Evolutionary conservation across 2,329 filamentous ascomycete genomes (phyloP), one percentile per base, ranked within the genome.

Genomic region (Reticulascus tulasneorum): DNA sequence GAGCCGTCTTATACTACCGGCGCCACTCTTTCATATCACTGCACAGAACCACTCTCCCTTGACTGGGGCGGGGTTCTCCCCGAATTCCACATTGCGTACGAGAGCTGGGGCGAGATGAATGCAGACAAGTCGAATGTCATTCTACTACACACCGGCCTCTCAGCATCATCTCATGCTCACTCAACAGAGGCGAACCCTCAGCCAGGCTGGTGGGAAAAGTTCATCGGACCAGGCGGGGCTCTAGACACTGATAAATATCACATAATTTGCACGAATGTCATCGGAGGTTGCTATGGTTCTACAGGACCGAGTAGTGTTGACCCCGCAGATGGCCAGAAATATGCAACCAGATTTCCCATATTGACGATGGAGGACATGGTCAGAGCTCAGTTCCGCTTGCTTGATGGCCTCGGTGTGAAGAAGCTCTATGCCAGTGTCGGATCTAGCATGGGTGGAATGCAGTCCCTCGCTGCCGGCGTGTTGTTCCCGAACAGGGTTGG

Each of bases 401-500:
- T 98, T 10, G 90, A 97, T 58, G 62, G 69, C 5, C 69, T 98
- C 19, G 82, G 82, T 6, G 83, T 98, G 29, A 56, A 77, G 17
- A 86, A 79, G 53, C 73, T 98, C 9, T 87, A 94, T 59, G 93
- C 93, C 13, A 94, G 87, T 40, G 91, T 98, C 15, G 93, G 93
- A 11, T 88, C 87, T 6, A 95, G 88, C 60, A 98, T 98, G 93
- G 93, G 93, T 35, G 93, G 93, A 36, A 98, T 98, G 93, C 91
- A 95, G 58, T 93, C 86, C 49, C 74, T 98, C 6, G 90, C 90
- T 7, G 86, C 88, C 0, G 93, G 87, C 4, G 79, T 86, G 1
- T 65, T 95, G 20, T 94, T 91, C 57, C 86, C 89, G 0, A 77
- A 86, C 24, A 77, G 91, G 22, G 84, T 98, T 4, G 80, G 80